phyloP scores from a whole-genome alignment of 768 basidiomycete genomes.

The Cyclocybe cylindracea region DNA sequence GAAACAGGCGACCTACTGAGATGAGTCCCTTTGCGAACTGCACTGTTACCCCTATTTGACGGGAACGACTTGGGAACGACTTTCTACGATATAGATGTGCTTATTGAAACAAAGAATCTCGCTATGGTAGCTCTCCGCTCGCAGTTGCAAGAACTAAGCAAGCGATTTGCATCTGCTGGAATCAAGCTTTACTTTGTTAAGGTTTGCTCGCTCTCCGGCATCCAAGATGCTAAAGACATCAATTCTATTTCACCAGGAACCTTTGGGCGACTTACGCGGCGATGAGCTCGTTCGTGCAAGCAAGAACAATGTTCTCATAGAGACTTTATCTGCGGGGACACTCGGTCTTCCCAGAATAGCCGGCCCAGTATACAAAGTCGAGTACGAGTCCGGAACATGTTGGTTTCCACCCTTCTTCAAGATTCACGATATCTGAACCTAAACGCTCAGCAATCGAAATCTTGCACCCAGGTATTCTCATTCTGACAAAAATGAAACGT shows the following conservation, averaged over 20 bases:
- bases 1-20: slow-evolving; percentile 24
- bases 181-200: slow-evolving; percentile 29
- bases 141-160: slow-evolving; percentile 18
- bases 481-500: slow-evolving; percentile 30
- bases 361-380: slow-evolving; percentile 10
- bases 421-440: background rate
- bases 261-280: slow-evolving; percentile 13
- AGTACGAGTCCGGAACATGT: slow-evolving; percentile 12
- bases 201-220: slow-evolving; percentile 8
- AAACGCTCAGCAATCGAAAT: slow-evolving; percentile 14
- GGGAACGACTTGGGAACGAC: slow-evolving; percentile 3
- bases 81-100: slow-evolving; percentile 31
- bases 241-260: slow-evolving; percentile 10
- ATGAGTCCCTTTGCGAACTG: slow-evolving; percentile 18
- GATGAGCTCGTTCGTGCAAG: slow-evolving; percentile 16
- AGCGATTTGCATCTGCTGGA: slow-evolving; percentile 22
- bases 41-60: slow-evolving; percentile 2
- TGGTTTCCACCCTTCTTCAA: background rate
- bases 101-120: slow-evolving; percentile 21
- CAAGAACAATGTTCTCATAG: slow-evolving; percentile 23
- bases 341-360: slow-evolving; percentile 20
- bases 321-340: slow-evolving; percentile 20
- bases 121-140: slow-evolving; percentile 18
- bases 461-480: slow-evolving; percentile 23
- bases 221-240: background rate